Base-by-base conservation (phyloP, 2,329 filamentous ascomycete genomes). In the Pseudocercospora eumusae region DNA sequence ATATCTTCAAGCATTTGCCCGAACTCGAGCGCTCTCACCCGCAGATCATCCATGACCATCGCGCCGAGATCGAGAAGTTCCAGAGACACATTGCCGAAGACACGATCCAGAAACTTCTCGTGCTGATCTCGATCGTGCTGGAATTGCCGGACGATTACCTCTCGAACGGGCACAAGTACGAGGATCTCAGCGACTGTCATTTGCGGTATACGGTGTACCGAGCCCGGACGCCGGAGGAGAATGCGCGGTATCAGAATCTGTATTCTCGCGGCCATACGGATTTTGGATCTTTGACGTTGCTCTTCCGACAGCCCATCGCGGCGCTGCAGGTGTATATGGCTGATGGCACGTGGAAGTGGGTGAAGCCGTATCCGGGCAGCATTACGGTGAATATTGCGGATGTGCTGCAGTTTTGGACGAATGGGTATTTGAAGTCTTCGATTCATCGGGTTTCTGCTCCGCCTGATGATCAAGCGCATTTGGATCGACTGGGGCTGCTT, bases 71-170 rank as follows among this genome's bases (percentile, higher is more conserved):
- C 57, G 84, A 88, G 66, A 63, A 67, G 0, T 87, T 88, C 69
- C 79, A 76, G 58, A 77, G 75, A 6, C 72, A 78, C 28, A 75
- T 80, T 13, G 84, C 87, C 59, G 75, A 81, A 0, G 81, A 86
- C 45, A 80, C 87, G 1, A 81, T 87, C 0, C 76, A 83, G 3
- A 82, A 82, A 25, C 77, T 89, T 0, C 80, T 88, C 9, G 80
- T 81, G 0, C 80, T 88, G 1, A 85, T 88, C 57, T 86, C 86
- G 4, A 80, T 87, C 36, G 77, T 88, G 0, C 78, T 88, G 0
- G 80, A 88, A 67, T 76, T 89, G 0, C 83, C 84, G 0, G 85
- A 88, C 68, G 80, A 86, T 2, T 79, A 82, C 60, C 76, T 88
- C 33, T 78, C 84, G 64, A 76, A 80, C 18, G 75, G 83, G 7